phyloP scores from a whole-genome alignment of 306 rosid genomes.

The Ceratonia siliqua region DNA sequence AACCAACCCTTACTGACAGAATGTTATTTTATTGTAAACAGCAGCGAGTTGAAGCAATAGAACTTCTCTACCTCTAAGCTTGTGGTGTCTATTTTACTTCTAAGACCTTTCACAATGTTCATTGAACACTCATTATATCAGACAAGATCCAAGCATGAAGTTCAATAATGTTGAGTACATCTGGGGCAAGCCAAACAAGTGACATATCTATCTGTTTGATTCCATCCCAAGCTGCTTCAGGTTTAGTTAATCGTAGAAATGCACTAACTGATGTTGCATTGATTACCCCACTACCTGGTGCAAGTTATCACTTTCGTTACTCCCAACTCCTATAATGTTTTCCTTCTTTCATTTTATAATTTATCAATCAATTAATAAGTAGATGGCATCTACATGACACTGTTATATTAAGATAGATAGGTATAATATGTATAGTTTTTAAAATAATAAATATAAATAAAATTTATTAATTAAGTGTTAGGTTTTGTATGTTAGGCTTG shows the following conservation, averaged over 20 bases:
- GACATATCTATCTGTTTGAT: neutral
- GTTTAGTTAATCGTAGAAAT: neutral
- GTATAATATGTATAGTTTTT: too few species aligned
- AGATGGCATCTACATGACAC: too few species aligned
- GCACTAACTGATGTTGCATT: neutral
- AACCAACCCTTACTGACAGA: too few species aligned
- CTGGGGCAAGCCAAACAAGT: neutral
- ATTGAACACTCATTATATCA: constrained; percentile 19
- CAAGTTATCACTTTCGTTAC: neutral
- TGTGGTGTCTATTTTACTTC: neutral
- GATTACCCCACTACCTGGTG: neutral
- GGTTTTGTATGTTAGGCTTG: too few species aligned
- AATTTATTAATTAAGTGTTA: too few species aligned
- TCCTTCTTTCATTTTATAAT: too few species aligned
- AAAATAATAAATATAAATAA: too few species aligned
- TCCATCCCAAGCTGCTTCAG: constrained; percentile 3
- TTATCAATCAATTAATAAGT: too few species aligned
- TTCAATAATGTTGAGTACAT: neutral
- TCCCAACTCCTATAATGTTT: neutral
- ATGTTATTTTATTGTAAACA: constrained; percentile 17
- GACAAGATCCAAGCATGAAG: constrained; percentile 27
- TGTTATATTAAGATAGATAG: too few species aligned
- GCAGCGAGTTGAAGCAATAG: constrained; percentile 31
- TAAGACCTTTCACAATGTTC: neutral
- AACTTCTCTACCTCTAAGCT: constrained; percentile 1